A percentile compares a stretch with the other conserved stretches of the same genome.
Evolutionary conservation across 257 asterid genomes (phyloP).

Genomic region (Anisodus acutangulus): DNA sequence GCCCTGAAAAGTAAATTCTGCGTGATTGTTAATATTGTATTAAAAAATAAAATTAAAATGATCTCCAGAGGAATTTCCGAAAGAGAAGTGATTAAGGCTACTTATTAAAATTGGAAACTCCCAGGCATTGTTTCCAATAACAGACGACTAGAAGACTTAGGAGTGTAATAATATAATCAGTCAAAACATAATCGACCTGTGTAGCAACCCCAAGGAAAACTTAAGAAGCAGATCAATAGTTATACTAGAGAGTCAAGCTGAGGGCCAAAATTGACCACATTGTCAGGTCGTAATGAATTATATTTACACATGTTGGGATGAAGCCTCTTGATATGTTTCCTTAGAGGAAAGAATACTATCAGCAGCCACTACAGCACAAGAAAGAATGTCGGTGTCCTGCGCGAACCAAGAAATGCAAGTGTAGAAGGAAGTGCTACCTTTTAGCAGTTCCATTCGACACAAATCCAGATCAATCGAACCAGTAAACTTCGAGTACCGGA

Average conservation of each 20-base stretch:
- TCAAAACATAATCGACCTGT: background rate
- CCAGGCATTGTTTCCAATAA: too few relatives aligned
- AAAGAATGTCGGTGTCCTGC: background rate
- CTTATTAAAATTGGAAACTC: too few relatives aligned
- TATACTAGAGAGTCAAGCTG: background rate
- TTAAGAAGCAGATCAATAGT: background rate
- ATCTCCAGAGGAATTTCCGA: too few relatives aligned
- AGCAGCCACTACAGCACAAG: background rate
- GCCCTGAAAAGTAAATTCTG: too few relatives aligned
- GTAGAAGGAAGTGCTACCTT: background rate
- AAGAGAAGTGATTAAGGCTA: too few relatives aligned
- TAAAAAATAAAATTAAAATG: too few relatives aligned
- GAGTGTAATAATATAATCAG: background rate
- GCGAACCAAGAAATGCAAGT: background rate
- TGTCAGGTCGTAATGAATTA: background rate
- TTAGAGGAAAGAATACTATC: background rate
- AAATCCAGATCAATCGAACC: background rate
- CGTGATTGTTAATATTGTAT: too few relatives aligned
- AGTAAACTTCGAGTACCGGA: background rate
- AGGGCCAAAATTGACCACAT: background rate
- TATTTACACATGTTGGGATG: too few relatives aligned
- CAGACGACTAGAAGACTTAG: too few relatives aligned
- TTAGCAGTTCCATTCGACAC: background rate
- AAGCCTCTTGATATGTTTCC: background rate
- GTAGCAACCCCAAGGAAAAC: background rate